Evolutionary conservation across 2,329 filamentous ascomycete genomes (phyloP), one percentile per base, ranked within the genome.

Genomic region (Aspergillus bombycis): DNA sequence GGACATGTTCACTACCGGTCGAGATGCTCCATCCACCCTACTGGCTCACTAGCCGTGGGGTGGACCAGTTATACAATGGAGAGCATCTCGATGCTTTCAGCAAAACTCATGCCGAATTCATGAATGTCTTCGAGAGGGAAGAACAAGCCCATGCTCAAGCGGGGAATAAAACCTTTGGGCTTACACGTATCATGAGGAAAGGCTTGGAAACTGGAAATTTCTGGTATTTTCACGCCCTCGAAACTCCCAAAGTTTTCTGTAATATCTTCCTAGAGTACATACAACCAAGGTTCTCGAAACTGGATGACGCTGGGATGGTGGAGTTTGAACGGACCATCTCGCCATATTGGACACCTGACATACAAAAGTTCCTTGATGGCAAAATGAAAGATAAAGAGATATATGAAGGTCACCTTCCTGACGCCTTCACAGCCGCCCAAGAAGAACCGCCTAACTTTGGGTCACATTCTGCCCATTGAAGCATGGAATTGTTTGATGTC

Each of bases 161-260:
- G 26, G 26, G 26, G 26, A 28, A 28, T 21, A 34, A 65, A n/a
- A 14, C n/a, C n/a, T 48, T 26, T 11, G 12, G n/a, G 3, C 10
- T 48, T 14, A 62, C 69, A 16, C 41, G 57, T 38, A 50, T 71
- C 19, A 72, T 73, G 69, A 66, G 69, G 36, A 63, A 60, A 34
- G 64, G 66, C 14, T 76, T 66, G 72, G 21, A 70, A 50, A 57
- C 41, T 10, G 70, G 70, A 32, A 71, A 53, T 9, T 72, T 75
- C 56, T 75, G 70, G 72, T 75, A 71, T 46, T 69, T 71, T 45
- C 66, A 70, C 9, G 72, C 72, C 21, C 53, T 74, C 57, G 45
- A 68, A 8, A 74, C 67, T 23, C 70, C 71, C 3, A 72, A 67
- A 41, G 72, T 67, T 0, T 63, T 75, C 19, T 68, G 65, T 46